Evolutionary conservation across 257 asterid genomes (phyloP).

Genomic region (Ehretia macrophylla): DNA sequence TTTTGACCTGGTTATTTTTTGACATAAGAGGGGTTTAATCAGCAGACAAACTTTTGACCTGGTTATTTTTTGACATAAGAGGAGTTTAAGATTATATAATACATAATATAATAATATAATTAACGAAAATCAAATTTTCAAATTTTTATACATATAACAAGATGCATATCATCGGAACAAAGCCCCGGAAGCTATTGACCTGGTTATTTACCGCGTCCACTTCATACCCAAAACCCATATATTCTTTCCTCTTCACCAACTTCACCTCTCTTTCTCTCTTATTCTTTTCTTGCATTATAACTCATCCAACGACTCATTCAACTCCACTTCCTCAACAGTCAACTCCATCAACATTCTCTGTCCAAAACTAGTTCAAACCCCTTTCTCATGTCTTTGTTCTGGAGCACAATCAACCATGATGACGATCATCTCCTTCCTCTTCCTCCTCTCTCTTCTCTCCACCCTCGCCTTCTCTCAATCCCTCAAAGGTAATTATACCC

Average conservation of each 20-base stretch:
- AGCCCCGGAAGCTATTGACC: no score
- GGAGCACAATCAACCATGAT: not conserved
- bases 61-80: no score
- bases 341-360: not conserved
- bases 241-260: conserved; percentile 34
- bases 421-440: conserved; percentile 20
- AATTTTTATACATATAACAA: no score
- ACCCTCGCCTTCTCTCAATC: conserved; percentile 39
- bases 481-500: conserved; percentile 38
- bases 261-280: conserved; percentile 18
- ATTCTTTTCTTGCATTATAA: conserved; percentile 17
- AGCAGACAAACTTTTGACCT: no score
- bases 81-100: no score
- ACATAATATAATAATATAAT: no score
- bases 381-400: not conserved
- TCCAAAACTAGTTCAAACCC: not conserved
- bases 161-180: no score
- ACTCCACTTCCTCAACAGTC: conserved; percentile 12
- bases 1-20: no score
- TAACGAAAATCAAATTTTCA: no score
- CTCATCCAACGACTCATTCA: conserved; percentile 31
- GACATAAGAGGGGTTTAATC: no score
- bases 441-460: conserved; percentile 28
- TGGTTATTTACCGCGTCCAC: no score
- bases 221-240: not conserved